Evolutionary conservation across 2,329 filamentous ascomycete species (phyloP).

Genomic region (Fusarium mexicanum): DNA sequence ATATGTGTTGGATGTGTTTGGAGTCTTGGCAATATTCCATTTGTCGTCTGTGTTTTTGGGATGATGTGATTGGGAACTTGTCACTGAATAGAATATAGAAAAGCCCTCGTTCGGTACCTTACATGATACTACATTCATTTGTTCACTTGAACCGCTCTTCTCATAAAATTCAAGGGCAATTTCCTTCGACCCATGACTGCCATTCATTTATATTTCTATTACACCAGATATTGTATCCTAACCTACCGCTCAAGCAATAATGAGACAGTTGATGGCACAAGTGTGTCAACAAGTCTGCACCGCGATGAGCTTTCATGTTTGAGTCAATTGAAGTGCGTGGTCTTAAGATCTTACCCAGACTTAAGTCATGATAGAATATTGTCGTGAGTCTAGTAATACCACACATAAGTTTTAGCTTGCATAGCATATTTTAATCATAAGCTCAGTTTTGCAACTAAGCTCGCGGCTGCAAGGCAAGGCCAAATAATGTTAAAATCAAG

Average conservation of each 20-base stretch:
- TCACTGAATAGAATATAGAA: slow-evolving; percentile 21
- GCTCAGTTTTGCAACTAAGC: neutral
- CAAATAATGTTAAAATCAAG: neutral
- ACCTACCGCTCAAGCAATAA: neutral
- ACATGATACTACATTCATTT: neutral
- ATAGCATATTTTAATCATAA: neutral
- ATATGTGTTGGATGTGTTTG: neutral
- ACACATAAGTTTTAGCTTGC: neutral
- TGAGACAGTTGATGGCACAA: neutral
- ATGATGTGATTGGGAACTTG: slow-evolving; percentile 16
- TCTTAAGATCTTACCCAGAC: neutral
- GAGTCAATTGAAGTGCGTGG: neutral
- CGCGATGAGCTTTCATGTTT: too few relatives aligned
- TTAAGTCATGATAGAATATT: neutral
- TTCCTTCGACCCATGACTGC: neutral
- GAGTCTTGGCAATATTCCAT: slow-evolving; percentile 4
- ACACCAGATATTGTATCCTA: neutral
- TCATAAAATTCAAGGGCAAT: neutral
- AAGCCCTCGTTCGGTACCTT: slow-evolving; percentile 13
- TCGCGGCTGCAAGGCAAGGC: neutral
- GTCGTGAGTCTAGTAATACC: neutral
- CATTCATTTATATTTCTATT: neutral
- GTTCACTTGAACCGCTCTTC: neutral
- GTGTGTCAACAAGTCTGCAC: too few relatives aligned
- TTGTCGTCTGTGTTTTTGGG: neutral